Percentiles rank a stretch among this genome's conserved stretches.
Evolutionary conservation across 179 eudicot genomes (phyloP).

Genomic region (Heliamphora pulchella): DNA sequence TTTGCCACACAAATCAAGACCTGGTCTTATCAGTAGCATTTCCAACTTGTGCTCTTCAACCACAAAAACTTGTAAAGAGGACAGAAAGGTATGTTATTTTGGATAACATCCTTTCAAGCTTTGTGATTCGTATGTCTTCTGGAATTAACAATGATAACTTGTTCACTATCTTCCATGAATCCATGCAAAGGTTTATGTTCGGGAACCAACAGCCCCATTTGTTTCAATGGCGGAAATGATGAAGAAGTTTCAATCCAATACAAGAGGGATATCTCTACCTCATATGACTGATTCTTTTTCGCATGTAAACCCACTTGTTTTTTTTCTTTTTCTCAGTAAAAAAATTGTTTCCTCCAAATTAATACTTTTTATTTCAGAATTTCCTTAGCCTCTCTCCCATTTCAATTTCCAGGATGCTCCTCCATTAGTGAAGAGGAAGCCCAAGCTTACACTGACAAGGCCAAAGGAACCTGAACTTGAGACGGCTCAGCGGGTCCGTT

Average conservation of each 20-base stretch:
- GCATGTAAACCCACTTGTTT: constrained; percentile 29
- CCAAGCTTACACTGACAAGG: constrained; percentile 67
- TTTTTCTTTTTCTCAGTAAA: background rate
- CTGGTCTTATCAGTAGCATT: constrained; percentile 28
- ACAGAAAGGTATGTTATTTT: constrained; percentile 55
- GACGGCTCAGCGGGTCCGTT: constrained; percentile 71
- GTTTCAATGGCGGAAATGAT: constrained; percentile 91
- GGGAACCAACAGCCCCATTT: constrained; percentile 68
- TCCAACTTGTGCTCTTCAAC: constrained; percentile 35
- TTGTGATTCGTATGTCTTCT: background rate
- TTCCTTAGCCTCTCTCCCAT: background rate
- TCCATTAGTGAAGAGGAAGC: constrained; percentile 35
- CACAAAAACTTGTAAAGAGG: constrained; percentile 44
- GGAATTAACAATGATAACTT: background rate
- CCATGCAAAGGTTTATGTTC: constrained; percentile 54
- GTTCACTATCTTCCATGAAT: background rate
- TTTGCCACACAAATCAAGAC: constrained; percentile 67
- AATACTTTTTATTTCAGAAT: background rate
- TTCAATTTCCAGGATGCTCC: constrained; percentile 27
- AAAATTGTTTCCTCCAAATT: background rate
- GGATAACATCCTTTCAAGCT: background rate
- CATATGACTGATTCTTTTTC: constrained; percentile 29
- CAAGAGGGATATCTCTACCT: constrained; percentile 55
- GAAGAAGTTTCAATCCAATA: constrained; percentile 80
- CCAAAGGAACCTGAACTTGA: constrained; percentile 91